Conservation (phyloP, 2,329 filamentous ascomycete species). For the Sphaerulina populicola region DNA sequence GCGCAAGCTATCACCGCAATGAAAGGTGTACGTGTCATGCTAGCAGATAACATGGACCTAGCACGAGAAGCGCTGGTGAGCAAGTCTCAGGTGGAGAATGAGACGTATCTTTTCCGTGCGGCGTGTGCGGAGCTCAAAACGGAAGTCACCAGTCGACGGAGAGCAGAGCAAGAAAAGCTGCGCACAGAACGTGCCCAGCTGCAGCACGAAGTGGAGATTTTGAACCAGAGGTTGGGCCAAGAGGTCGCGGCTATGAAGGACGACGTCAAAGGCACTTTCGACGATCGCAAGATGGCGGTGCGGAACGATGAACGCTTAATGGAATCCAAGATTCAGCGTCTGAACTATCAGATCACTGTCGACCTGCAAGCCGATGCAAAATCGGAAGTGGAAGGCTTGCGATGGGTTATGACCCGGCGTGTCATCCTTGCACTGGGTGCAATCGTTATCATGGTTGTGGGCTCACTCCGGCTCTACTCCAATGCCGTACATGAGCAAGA, state of each 20-base stretch:
- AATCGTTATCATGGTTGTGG: conserved; percentile 40
- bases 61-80: conserved; percentile 74
- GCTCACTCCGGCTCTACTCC: conserved; percentile 35
- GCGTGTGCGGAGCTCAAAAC: conserved; percentile 86
- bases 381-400: conserved; percentile 80
- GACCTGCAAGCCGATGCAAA: conserved; percentile 81
- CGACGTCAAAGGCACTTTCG: conserved; percentile 89
- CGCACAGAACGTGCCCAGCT: conserved; percentile 74
- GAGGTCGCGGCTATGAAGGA: conserved; percentile 76
- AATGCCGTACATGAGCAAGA: conserved; percentile 35
- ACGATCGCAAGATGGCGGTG: conserved; percentile 88
- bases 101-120: conserved; percentile 86
- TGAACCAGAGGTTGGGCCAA: conserved; percentile 75
- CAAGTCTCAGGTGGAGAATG: conserved; percentile 88
- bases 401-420: conserved; percentile 71
- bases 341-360: conserved; percentile 94
- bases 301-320: conserved; percentile 76
- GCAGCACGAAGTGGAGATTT: conserved; percentile 91
- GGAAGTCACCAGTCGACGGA: conserved; percentile 71
- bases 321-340: conserved; percentile 78
- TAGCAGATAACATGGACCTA: conserved; percentile 70
- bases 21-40: conserved; percentile 75
- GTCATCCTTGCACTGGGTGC: conserved; percentile 52
- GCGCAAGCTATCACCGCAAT: conserved; percentile 76
- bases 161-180: conserved; percentile 69